Conservation (phyloP, 805 yeast genomes). For the Nakazawaea peltata region DNA sequence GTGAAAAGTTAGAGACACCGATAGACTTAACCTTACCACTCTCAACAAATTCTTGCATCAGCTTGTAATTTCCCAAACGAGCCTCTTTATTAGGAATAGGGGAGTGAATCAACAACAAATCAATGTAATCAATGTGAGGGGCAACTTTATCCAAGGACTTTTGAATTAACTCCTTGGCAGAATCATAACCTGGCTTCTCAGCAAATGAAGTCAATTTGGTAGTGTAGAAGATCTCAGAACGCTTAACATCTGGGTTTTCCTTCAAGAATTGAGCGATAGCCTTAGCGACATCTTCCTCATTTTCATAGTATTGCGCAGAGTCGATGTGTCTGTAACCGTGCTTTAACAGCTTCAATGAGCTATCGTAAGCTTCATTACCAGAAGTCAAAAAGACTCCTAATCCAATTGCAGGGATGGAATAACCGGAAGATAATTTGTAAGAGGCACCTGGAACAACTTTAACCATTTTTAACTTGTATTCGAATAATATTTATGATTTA, state of each 20-base stretch:
- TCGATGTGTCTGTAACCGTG: conserved; percentile 72
- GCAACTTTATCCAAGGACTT: conserved; percentile 36
- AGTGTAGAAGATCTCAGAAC: conserved; percentile 32
- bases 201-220: conserved; percentile 27
- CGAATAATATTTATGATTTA: no score
- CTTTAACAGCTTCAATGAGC: conserved; percentile 50
- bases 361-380: conserved; percentile 24
- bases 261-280: conserved; percentile 41
- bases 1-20: conserved; percentile 64
- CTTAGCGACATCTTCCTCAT: conserved; percentile 55
- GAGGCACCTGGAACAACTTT: no score
- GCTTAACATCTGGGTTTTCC: conserved; percentile 15
- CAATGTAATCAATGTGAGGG: conserved; percentile 40
- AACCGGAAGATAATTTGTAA: conserved; percentile 39
- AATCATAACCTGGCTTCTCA: neutral
- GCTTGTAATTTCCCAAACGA: conserved; percentile 41
- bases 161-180: conserved; percentile 24
- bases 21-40: conserved; percentile 40
- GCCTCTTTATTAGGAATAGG: conserved; percentile 33
- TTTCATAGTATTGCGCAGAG: conserved; percentile 57
- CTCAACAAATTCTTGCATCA: conserved; percentile 47
- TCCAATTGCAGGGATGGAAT: conserved; percentile 47
- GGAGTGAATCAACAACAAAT: conserved; percentile 45
- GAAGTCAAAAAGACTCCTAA: conserved; percentile 46
- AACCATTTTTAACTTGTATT: no score